Evolutionary conservation across 2,329 filamentous ascomycete genomes (phyloP), one percentile per base, ranked within the genome.

Genomic region (Pseudopyricularia cyperi): DNA sequence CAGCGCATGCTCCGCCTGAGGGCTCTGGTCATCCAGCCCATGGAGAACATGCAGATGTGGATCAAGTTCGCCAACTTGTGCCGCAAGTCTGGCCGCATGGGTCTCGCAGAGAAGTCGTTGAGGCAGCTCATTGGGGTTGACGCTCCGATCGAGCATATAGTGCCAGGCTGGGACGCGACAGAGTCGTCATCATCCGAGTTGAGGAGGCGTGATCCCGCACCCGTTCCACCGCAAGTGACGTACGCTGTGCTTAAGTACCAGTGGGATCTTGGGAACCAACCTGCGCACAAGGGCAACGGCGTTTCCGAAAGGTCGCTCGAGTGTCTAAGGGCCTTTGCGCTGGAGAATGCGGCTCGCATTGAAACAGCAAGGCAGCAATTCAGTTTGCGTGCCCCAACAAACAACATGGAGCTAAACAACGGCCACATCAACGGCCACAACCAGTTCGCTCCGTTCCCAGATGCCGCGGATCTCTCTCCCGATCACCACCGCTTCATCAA

Each of bases 31-130:
- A 91, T 97, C 55, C 84, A 84, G 1, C 91, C 94, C 0, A 81
- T 81, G 33, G 90, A 99, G 65, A 96, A 96, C 62, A 89, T 95
- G 74, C 87, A 95, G 61, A 98, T 98, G 89, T 96, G 90, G 83
- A 97, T 98, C 73, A 99, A 98, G 65, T 98, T 96, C 65, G 88
- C 93, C 61, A 98, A 97, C 61, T 80, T 98, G 6, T 99, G 94
- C 68, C 87, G 94, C 61, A 99, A 98, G 68, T 95, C 91, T 46
- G 87, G 89, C 53, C 85, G 93, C 30, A 90, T 91, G 76, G 91
- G 93, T 9, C 78, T 99, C 48, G 93, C 93, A 1, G 93, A 98
- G 69, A 94, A 95, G 69, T 94, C 90, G 11, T 72, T 99, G 51
- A 90, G 93, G 64, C 88, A 89, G 55, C 74, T 98, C n/a, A 85